Percentiles rank a stretch among this genome's conserved stretches.
These are phyloP conservation scores for Ambrosiella cleistominuta DNA, from an alignment of 2,329 filamentous ascomycete genomes.

Conservation along the genomic window DNA sequence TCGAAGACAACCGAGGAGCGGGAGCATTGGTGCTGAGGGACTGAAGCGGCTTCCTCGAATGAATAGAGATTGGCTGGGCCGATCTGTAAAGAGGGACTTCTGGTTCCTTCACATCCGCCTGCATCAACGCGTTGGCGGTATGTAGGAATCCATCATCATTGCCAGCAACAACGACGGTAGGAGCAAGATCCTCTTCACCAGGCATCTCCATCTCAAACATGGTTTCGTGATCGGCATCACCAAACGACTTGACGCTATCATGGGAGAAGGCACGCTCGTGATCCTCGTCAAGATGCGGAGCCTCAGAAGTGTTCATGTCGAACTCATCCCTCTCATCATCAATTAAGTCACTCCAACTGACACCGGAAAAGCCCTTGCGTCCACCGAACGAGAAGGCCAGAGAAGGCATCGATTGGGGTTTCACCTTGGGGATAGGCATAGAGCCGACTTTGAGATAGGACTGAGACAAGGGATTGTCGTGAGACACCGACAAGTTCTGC, in stretches of 20 bases:
- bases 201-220: slow-evolving; percentile 18
- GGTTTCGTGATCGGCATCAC: slow-evolving; percentile 12
- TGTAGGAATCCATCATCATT: slow-evolving; percentile 50
- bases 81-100: neutral
- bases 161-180: slow-evolving; percentile 16
- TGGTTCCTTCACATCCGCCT: slow-evolving; percentile 19
- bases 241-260: slow-evolving; percentile 35
- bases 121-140: slow-evolving; percentile 26
- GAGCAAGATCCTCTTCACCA: slow-evolving; percentile 11
- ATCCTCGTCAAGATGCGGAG: slow-evolving; percentile 8
- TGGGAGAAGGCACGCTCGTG: slow-evolving; percentile 68
- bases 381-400: slow-evolving; percentile 68
- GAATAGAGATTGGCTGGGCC: neutral
- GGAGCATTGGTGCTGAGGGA: neutral
- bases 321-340: slow-evolving; percentile 69
- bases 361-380: slow-evolving; percentile 64
- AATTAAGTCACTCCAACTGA: slow-evolving; percentile 99
- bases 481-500: slow-evolving; percentile 59
- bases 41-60: neutral
- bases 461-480: slow-evolving; percentile 16
- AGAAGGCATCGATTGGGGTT: slow-evolving; percentile 50
- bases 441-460: slow-evolving; percentile 34
- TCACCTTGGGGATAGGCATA: slow-evolving; percentile 61
- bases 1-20: neutral
- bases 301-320: slow-evolving; percentile 22